Evolutionary conservation across 2,329 filamentous ascomycete genomes (phyloP).

Genomic region (Cladosporium cucumerinum): DNA sequence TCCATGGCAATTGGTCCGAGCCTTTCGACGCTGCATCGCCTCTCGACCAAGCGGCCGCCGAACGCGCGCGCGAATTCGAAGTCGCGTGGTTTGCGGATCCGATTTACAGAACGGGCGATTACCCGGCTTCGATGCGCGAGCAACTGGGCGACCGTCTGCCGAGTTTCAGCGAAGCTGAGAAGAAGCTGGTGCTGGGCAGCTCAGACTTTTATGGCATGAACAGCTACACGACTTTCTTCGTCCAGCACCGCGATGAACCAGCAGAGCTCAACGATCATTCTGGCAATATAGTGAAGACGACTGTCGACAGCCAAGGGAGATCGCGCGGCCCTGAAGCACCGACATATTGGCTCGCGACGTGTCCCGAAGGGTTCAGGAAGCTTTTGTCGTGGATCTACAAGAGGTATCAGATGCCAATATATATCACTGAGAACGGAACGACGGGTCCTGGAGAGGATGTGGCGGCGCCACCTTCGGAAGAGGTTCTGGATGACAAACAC

Average conservation of each 20-base stretch:
- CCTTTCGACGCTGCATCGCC: conserved; percentile 40
- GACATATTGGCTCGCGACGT: background rate
- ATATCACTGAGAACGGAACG: conserved; percentile 45
- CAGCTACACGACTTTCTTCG: conserved; percentile 43
- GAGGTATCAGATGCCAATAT: conserved; percentile 42
- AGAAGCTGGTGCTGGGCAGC: conserved; percentile 27
- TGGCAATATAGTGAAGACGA: conserved; percentile 40
- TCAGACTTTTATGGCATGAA: conserved; percentile 35
- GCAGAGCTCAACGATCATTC: conserved; percentile 41
- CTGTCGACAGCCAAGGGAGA: conserved; percentile 36
- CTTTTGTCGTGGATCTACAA: conserved; percentile 43
- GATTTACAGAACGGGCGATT: conserved; percentile 40
- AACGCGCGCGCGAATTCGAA: conserved; percentile 43
- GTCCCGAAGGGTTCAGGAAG: conserved; percentile 26
- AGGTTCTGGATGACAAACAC: background rate
- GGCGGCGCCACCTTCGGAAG: conserved; percentile 19
- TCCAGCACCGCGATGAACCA: conserved; percentile 36
- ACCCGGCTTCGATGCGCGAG: conserved; percentile 37
- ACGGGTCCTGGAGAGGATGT: conserved; percentile 41
- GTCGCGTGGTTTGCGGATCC: conserved; percentile 45
- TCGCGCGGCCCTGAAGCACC: conserved; percentile 38
- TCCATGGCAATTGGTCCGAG: conserved; percentile 44
- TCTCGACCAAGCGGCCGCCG: conserved; percentile 37
- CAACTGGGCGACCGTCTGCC: conserved; percentile 32
- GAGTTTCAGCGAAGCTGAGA: conserved; percentile 32